These are phyloP conservation scores for Amaranthus palmeri DNA, from an alignment of 148 eudicot species.

Conservation along the genomic window DNA sequence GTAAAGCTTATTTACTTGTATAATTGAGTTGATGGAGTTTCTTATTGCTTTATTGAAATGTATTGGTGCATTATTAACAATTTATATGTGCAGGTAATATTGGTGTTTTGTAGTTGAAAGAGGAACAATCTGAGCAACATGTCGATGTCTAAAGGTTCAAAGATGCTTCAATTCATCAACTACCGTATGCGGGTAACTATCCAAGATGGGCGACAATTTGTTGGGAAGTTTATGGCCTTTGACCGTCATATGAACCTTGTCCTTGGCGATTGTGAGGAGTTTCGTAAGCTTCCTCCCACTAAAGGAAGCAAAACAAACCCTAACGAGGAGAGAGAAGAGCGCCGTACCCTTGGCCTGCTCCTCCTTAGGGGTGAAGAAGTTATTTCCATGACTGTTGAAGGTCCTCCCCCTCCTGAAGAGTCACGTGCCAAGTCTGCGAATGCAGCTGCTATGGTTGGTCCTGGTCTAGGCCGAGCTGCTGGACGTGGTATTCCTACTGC, in stretches of 20 bases:
- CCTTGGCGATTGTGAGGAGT: slow-evolving; percentile 93
- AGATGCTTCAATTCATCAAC: slow-evolving; percentile 96
- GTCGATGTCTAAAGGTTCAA: slow-evolving; percentile 98
- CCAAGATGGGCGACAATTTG: slow-evolving; percentile 85
- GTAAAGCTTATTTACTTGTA: not conserved
- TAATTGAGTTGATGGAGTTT: not conserved
- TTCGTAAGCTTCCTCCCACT: slow-evolving; percentile 72
- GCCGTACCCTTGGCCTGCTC: slow-evolving; percentile 85
- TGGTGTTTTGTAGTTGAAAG: not conserved
- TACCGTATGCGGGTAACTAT: slow-evolving; percentile 92
- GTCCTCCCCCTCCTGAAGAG: slow-evolving; percentile 94
- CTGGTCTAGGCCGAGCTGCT: slow-evolving; percentile 77
- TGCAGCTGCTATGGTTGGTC: slow-evolving; percentile 50
- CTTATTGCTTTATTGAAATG: not conserved
- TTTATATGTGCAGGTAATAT: not conserved
- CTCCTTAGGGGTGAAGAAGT: slow-evolving; percentile 91
- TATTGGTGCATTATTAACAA: not conserved
- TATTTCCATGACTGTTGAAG: slow-evolving; percentile 92
- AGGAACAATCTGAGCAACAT: slow-evolving; percentile 22
- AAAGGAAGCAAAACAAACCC: slow-evolving; percentile 43
- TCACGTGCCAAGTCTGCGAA: slow-evolving; percentile 51
- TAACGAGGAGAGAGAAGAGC: slow-evolving; percentile 56
- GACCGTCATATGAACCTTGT: slow-evolving; percentile 99
- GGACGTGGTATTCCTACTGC: slow-evolving; percentile 72
- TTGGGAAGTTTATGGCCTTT: slow-evolving; percentile 95